Evolutionary conservation across 2,329 filamentous ascomycete species (phyloP), one percentile per base, ranked within the genome.

Genomic region (Juglanconis sp.): DNA sequence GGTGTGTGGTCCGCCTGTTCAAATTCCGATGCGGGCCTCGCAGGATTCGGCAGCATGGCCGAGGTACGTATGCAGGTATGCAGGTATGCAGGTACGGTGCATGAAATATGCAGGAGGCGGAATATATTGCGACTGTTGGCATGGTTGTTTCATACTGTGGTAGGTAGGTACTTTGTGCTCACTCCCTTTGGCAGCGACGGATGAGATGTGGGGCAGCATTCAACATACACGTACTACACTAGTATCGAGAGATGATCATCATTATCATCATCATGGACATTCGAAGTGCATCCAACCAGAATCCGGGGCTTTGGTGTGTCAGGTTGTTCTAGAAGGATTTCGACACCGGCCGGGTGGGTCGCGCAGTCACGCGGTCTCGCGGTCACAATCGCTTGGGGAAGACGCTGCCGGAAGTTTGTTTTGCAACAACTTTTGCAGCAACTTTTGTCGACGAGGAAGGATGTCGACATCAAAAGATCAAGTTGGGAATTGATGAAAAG

Each of bases 261-360:
- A 17, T 32, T 50, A 11, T 32, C 35, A 2, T 24, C 17, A 24
- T 24, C 17, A 24, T 24, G 1, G 17, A 24, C 17, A 24, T 24
- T 24, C 24, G 24, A 24, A 24, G 2, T 24, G 24, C 24, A 24
- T 24, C 24, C 24, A 24, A 24, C 24, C 24, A 24, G 24, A 24
- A 24, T 24, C 24, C 24, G 24, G 24, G 24, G 24, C 24, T 24
- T 24, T 31, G 42, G 13, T 56, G 53, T 57, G 24, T 54, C 54
- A 50, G 53, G 52, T 54, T 11, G 46, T 61, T 63, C 61, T 47
- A 63, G 61, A 63, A 63, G 61, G 50, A 47, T 60, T 60, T 50
- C 31, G 46, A 47, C 17, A 35, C 38, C 32, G n/a, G 31, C 9
- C 35, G 31, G 15, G 2, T 30, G 10, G 32, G 17, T 30, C n/a